phyloP scores from a whole-genome alignment of 352 stramenopile species.

The Thalassiosira delicatula region DNA sequence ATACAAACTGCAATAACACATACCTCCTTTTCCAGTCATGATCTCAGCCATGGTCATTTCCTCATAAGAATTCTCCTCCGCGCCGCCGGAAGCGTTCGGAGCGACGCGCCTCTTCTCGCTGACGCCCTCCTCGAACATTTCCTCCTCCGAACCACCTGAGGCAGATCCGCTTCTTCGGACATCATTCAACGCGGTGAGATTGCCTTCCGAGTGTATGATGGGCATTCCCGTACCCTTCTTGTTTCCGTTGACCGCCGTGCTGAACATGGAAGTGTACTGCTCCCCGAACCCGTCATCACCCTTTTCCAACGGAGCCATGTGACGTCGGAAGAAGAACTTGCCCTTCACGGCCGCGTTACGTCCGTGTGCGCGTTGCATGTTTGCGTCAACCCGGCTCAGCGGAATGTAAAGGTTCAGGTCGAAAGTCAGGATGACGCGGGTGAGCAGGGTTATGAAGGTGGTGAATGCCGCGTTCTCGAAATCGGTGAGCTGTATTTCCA shows the following conservation, averaged over 20 bases:
- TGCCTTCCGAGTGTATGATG: constrained; percentile 34
- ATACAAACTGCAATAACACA: constrained; percentile 12
- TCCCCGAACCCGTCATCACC: constrained; percentile 84
- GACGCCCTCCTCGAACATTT: constrained; percentile 60
- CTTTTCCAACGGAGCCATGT: constrained; percentile 89
- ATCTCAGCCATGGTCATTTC: constrained; percentile 98
- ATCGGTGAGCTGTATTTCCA: constrained; percentile 99
- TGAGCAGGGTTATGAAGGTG: constrained; percentile 97
- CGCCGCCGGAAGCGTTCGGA: constrained; percentile 72
- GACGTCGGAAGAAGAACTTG: constrained; percentile 97
- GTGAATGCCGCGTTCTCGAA: constrained; percentile 99
- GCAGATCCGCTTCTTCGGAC: too few species aligned
- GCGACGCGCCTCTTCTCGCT: constrained; percentile 65
- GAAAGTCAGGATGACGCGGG: constrained; percentile 98
- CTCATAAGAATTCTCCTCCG: constrained; percentile 87
- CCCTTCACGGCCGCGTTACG: constrained; percentile 93
- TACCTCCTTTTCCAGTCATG: constrained; percentile 89
- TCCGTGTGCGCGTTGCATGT: constrained; percentile 97
- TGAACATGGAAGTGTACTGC: constrained; percentile 84
- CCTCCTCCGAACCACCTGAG: constrained; percentile 33
- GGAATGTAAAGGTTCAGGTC: constrained; percentile 99
- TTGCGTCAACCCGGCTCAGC: constrained; percentile 97
- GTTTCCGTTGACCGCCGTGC: constrained; percentile 66
- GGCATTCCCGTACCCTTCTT: constrained; percentile 21
- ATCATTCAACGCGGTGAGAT: constrained; percentile 29